phyloP scores from a whole-genome alignment of 768 basidiomycete species.

The Ramaria sp. region DNA sequence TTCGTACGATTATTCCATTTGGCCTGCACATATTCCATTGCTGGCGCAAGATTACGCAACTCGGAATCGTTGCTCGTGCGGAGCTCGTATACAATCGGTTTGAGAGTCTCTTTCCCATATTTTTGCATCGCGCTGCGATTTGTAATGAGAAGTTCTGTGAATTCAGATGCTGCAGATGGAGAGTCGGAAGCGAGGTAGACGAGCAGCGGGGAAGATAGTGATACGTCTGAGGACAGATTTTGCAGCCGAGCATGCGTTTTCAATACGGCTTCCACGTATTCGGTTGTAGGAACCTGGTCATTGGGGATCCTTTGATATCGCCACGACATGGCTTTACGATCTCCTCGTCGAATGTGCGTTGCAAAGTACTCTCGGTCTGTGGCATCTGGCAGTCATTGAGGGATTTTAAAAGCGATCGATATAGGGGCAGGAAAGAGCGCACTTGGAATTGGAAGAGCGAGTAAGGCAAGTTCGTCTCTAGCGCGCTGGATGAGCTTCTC shows the following conservation, averaged over 20 bases:
- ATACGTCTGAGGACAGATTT: slow-evolving; percentile 17
- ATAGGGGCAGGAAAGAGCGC: background rate
- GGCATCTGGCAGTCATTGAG: background rate
- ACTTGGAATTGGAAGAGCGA: background rate
- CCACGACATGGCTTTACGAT: slow-evolving; percentile 37
- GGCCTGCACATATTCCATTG: slow-evolving; percentile 42
- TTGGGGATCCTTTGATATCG: slow-evolving; percentile 23
- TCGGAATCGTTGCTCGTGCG: slow-evolving; percentile 29
- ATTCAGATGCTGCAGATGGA: slow-evolving; percentile 31
- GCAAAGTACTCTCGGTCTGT: slow-evolving; percentile 30
- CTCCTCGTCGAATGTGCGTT: slow-evolving; percentile 58
- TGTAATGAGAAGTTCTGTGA: slow-evolving; percentile 27
- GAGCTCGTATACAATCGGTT: slow-evolving; percentile 33
- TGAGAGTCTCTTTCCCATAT: background rate
- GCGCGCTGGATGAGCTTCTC: slow-evolving; percentile 38
- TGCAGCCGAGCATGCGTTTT: slow-evolving; percentile 29
- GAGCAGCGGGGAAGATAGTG: slow-evolving; percentile 20
- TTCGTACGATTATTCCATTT: slow-evolving; percentile 33
- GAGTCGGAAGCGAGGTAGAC: slow-evolving; percentile 58
- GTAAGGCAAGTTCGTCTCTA: slow-evolving; percentile 31
- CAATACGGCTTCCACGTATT: slow-evolving; percentile 35
- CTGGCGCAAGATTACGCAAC: slow-evolving; percentile 39
- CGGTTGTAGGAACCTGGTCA: slow-evolving; percentile 36
- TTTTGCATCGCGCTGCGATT: slow-evolving; percentile 9
- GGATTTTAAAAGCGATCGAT: background rate